These are phyloP conservation scores for Clarireedia monteithiana DNA, from an alignment of 2,329 filamentous ascomycete genomes.

Conservation along the genomic window DNA sequence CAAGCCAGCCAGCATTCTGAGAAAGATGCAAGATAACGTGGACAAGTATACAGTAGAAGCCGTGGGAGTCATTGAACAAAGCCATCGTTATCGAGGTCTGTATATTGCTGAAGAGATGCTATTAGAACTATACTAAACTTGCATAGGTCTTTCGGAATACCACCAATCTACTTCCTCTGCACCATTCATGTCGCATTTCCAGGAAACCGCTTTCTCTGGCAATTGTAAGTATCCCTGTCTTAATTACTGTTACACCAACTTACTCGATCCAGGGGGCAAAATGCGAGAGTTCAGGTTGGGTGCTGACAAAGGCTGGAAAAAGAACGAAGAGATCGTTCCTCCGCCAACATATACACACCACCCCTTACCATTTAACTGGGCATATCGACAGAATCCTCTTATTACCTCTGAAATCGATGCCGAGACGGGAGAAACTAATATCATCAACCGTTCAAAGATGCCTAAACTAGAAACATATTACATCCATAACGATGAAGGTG, in stretches of 20 bases:
- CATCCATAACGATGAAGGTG: slow-evolving; percentile 16
- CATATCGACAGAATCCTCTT: slow-evolving; percentile 79
- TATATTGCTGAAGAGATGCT: slow-evolving; percentile 5
- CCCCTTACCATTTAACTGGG: slow-evolving; percentile 67
- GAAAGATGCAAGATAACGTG: slow-evolving; percentile 63
- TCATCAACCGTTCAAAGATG: slow-evolving; percentile 22
- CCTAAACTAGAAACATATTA: slow-evolving; percentile 19
- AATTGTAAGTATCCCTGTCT: slow-evolving; percentile 45
- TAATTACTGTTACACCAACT: slow-evolving; percentile 1
- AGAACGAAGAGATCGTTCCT: slow-evolving; percentile 65
- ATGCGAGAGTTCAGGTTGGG: slow-evolving; percentile 61
- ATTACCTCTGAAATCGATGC: slow-evolving; percentile 34
- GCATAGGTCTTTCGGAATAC: slow-evolving; percentile 69
- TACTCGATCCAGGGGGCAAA: slow-evolving; percentile 38
- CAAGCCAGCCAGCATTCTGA: slow-evolving; percentile 46
- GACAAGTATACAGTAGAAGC: slow-evolving; percentile 59
- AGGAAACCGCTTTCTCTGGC: slow-evolving; percentile 62
- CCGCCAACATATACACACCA: slow-evolving; percentile 72
- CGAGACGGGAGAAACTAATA: slow-evolving; percentile 27
- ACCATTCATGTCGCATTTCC: slow-evolving; percentile 63
- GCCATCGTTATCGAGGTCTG: slow-evolving; percentile 73
- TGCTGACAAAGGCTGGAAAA: slow-evolving; percentile 49
- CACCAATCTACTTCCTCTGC: slow-evolving; percentile 67
- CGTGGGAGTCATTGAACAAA: slow-evolving; percentile 66
- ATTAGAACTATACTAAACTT: background rate